Conservation (phyloP, 768 basidiomycete genomes). For the Clitopilus passeckerianus region DNA sequence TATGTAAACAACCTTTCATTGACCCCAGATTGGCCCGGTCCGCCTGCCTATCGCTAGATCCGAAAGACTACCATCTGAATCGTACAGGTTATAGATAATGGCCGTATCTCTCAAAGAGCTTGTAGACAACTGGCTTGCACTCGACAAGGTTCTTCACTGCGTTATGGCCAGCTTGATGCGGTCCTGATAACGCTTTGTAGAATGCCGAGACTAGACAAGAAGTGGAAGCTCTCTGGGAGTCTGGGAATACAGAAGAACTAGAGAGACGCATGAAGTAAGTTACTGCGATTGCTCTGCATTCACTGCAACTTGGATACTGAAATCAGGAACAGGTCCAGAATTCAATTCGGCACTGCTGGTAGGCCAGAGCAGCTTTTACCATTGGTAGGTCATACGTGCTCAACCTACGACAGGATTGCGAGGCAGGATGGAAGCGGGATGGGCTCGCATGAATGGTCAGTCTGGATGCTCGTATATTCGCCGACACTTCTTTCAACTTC, state of each 20-base stretch:
- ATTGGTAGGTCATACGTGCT: not conserved
- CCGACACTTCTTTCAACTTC: not conserved
- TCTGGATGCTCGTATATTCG: not conserved
- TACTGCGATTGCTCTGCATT: not conserved
- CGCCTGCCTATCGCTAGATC: not conserved
- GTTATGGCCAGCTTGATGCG: not conserved
- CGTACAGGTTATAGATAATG: slow-evolving; percentile 2
- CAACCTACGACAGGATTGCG: slow-evolving; percentile 48
- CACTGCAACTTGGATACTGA: not conserved
- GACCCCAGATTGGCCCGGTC: not conserved
- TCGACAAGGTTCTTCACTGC: slow-evolving; percentile 25
- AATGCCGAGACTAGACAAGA: slow-evolving; percentile 46
- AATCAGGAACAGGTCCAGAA: slow-evolving; percentile 44
- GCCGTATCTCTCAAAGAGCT: slow-evolving; percentile 28
- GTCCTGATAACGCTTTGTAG: slow-evolving; percentile 21
- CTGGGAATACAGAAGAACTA: slow-evolving; percentile 39
- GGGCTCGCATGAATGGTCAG: slow-evolving; percentile 82
- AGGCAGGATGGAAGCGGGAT: slow-evolving; percentile 84
- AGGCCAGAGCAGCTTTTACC: slow-evolving; percentile 2
- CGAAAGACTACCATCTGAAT: slow-evolving; percentile 3
- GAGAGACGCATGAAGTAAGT: slow-evolving; percentile 51
- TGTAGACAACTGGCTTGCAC: slow-evolving; percentile 31
- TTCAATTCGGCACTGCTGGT: slow-evolving; percentile 89
- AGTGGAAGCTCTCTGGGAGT: slow-evolving; percentile 40
- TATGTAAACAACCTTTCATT: not conserved